These are phyloP conservation scores for Smittium culicis DNA, from an alignment of 371 early-diverging fungal species.

Conservation along the genomic window DNA sequence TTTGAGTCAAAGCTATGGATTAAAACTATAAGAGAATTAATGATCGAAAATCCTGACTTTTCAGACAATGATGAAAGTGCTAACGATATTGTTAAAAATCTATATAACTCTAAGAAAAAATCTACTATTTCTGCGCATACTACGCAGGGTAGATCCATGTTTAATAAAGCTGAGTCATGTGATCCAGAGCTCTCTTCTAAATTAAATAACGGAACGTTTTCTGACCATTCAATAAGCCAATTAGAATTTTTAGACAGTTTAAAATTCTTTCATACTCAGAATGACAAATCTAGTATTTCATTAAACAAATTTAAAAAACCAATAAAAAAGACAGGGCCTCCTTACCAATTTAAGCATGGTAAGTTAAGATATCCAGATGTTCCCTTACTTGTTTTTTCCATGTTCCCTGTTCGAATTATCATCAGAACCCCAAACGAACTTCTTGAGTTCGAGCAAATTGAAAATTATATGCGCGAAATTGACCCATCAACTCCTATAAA, in stretches of 20 bases:
- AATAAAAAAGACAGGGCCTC: conserved; percentile 18
- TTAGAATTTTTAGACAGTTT: not conserved
- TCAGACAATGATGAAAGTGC: not conserved
- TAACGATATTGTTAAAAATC: conserved; percentile 20
- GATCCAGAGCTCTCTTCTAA: no score
- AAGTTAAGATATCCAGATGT: conserved; percentile 29
- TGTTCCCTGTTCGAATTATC: conserved; percentile 23
- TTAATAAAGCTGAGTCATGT: no score
- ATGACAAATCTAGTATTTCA: not conserved
- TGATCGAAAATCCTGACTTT: not conserved
- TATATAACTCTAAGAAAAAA: no score
- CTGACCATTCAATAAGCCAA: not conserved
- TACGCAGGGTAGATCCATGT: no score
- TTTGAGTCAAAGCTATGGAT: conserved; percentile 30
- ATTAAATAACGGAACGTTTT: no score
- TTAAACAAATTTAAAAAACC: not conserved
- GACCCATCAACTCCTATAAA: conserved; percentile 26
- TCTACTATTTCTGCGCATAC: no score
- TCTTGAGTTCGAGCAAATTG: conserved; percentile 27
- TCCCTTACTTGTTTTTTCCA: conserved; percentile 21
- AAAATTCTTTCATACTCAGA: not conserved
- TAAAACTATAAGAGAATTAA: conserved; percentile 12
- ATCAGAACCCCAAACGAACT: conserved; percentile 26
- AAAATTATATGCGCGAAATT: conserved; percentile 28
- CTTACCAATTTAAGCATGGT: conserved; percentile 23